Percentiles rank a stretch among this genome's conserved stretches.
Evolutionary conservation across 2,329 filamentous ascomycete genomes (phyloP).

Genomic region (Escovopsis weberi): DNA sequence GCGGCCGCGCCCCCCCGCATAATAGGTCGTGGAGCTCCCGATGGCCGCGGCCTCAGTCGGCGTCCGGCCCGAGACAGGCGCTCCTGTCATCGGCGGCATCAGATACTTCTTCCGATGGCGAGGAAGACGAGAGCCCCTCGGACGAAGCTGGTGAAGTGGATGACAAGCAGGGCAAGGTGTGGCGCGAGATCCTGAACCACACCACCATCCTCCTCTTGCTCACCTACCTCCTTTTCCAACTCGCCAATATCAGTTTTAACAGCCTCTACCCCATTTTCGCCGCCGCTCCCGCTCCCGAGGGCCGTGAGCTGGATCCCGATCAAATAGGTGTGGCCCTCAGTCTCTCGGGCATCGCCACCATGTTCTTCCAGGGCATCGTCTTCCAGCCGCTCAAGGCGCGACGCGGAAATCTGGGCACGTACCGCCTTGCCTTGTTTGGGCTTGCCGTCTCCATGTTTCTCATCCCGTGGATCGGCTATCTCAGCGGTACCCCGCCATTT

Average conservation of each 20-base stretch:
- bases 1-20: constrained; percentile 8
- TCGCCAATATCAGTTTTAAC: constrained; percentile 91
- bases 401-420: constrained; percentile 75
- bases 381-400: constrained; percentile 67
- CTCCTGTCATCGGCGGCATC: constrained; percentile 12
- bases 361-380: constrained; percentile 75
- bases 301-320: constrained; percentile 58
- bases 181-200: constrained; percentile 53
- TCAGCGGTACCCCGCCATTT: constrained; percentile 40
- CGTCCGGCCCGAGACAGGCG: constrained; percentile 11
- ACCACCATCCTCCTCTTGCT: constrained; percentile 69
- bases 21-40: constrained; percentile 23
- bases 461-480: constrained; percentile 83
- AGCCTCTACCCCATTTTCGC: constrained; percentile 90
- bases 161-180: constrained; percentile 11
- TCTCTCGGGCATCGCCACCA: constrained; percentile 71
- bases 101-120: constrained; percentile 11
- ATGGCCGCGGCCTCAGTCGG: constrained; percentile 18
- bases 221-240: constrained; percentile 85
- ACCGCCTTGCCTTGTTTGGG: constrained; percentile 62
- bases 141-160: constrained; percentile 4
- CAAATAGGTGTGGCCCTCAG: constrained; percentile 79
- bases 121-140: constrained; percentile 7
- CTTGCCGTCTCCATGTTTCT: constrained; percentile 71
- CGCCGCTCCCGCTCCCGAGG: constrained; percentile 57